Conservation (phyloP, 371 early-diverging fungal species). For the Chytridium lagenaria region DNA sequence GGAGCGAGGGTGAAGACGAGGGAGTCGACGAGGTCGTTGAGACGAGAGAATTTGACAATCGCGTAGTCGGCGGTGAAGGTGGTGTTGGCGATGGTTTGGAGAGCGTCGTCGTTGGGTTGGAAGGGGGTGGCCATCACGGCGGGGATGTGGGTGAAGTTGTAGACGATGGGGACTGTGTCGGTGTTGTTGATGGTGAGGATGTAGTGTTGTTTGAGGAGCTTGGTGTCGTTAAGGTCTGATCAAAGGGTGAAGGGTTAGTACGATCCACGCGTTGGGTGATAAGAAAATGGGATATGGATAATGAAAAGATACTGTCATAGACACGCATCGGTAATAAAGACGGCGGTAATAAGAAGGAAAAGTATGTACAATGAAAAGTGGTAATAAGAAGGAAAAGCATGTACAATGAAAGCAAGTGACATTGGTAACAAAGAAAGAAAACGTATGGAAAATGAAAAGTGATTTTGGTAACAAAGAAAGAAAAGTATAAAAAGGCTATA, state of each 20-base stretch:
- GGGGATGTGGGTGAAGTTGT: constrained; percentile 52
- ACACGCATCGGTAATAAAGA: too few relatives aligned
- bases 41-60: constrained; percentile 15
- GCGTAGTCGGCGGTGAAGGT: constrained; percentile 31
- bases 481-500: neutral
- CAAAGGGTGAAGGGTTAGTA: neutral
- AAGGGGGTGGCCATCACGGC: constrained; percentile 23
- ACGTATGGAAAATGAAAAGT: too few relatives aligned
- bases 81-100: constrained; percentile 11
- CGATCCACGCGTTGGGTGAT: neutral
- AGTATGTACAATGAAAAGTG: too few relatives aligned
- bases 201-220: constrained; percentile 1
- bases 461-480: too few relatives aligned
- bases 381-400: too few relatives aligned
- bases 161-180: constrained; percentile 49
- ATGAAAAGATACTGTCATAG: too few relatives aligned
- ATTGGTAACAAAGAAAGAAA: too few relatives aligned
- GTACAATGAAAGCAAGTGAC: too few relatives aligned
- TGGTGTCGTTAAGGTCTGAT: constrained; percentile 15
- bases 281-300: too few relatives aligned
- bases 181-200: neutral
- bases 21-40: neutral
- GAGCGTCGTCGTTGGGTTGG: constrained; percentile 18
- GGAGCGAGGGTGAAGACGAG: constrained; percentile 27
- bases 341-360: too few relatives aligned